These are phyloP conservation scores for Typha latifolia DNA, from an alignment of 176 grass and related monocot genomes.

Conservation along the genomic window DNA sequence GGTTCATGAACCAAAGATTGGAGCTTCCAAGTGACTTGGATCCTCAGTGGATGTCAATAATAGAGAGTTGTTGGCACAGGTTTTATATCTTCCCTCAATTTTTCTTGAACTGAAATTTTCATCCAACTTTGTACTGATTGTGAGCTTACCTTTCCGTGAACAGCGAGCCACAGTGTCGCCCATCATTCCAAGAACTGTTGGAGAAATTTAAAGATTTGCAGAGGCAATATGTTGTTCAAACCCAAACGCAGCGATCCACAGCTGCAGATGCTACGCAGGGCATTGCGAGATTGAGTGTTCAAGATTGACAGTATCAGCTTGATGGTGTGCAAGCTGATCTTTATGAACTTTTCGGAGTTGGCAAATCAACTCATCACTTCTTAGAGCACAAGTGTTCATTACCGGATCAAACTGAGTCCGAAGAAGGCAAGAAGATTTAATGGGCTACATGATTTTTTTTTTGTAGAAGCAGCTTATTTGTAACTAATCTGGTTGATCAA, in stretches of 20 bases:
- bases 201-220: slow-evolving; percentile 63
- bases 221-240: slow-evolving; percentile 47
- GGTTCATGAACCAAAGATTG: slow-evolving; percentile 92
- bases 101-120: background rate
- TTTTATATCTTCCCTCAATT: slow-evolving; percentile 2
- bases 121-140: background rate
- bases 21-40: slow-evolving; percentile 71
- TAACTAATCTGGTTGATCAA: too few relatives aligned
- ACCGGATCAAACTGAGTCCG: too few relatives aligned
- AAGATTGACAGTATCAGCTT: slow-evolving; percentile 28
- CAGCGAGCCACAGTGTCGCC: slow-evolving; percentile 64
- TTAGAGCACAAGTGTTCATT: too few relatives aligned
- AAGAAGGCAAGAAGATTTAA: too few relatives aligned
- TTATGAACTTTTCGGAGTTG: too few relatives aligned
- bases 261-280: slow-evolving; percentile 22
- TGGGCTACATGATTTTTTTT: too few relatives aligned
- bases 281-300: slow-evolving; percentile 27
- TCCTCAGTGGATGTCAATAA: slow-evolving; percentile 72
- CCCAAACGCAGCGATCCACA: slow-evolving; percentile 43
- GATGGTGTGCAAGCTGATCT: too few relatives aligned
- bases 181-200: slow-evolving; percentile 66
- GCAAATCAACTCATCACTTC: too few relatives aligned
- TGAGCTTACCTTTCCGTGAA: background rate
- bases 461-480: too few relatives aligned
- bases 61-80: slow-evolving; percentile 93